These are phyloP conservation scores for Tolypocladium tundrense DNA, from an alignment of 2,329 filamentous ascomycete species.

Conservation along the genomic window DNA sequence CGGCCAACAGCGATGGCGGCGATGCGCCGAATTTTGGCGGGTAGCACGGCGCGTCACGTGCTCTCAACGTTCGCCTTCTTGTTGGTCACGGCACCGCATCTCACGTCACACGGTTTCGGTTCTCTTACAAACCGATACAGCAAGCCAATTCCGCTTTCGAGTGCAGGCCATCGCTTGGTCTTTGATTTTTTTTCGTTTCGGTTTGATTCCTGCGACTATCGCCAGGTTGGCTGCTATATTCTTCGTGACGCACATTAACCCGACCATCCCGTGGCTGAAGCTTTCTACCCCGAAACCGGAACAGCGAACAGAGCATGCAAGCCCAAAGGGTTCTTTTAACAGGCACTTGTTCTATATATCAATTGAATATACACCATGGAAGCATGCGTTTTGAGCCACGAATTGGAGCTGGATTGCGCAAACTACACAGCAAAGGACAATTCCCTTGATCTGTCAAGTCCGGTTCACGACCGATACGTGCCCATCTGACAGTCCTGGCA, in stretches of 20 bases:
- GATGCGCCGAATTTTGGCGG: constrained; percentile 6
- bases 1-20: neutral
- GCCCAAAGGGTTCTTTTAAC: neutral
- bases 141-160: neutral
- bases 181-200: neutral
- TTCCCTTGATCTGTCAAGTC: neutral
- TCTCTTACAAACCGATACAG: neutral
- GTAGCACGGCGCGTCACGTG: constrained; percentile 5
- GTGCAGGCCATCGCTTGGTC: neutral
- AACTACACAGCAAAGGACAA: neutral
- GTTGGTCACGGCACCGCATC: neutral
- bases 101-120: neutral
- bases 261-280: neutral
- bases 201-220: neutral
- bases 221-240: neutral
- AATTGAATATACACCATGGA: neutral
- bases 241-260: neutral
- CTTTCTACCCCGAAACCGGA: neutral
- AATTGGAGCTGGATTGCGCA: neutral
- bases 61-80: neutral
- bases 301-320: neutral
- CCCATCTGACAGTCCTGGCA: constrained; percentile 16
- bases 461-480: neutral
- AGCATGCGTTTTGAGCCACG: neutral
- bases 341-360: neutral